Base-by-base conservation (phyloP, 2,329 filamentous ascomycete species). In the Dactylella cylindrospora region DNA sequence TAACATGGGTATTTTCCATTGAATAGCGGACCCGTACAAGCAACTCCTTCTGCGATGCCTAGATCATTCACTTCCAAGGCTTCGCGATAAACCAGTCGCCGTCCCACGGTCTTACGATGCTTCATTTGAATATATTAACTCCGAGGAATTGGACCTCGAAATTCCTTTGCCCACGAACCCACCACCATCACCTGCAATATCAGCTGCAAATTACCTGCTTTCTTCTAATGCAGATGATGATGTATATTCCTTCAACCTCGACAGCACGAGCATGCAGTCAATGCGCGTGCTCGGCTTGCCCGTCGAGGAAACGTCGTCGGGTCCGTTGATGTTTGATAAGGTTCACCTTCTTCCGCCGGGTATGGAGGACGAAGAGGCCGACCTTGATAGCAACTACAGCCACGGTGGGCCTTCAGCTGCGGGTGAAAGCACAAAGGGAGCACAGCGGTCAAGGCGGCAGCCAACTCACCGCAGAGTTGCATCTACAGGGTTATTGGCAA, bases 11-110 rank as follows among this genome's bases (percentile, higher is more conserved):
- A 36, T 22, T 33, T 35, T 33, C 4, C 10, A 20, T 36, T 44
- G 22, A 41, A 40, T 20, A 64, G 59, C 59, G 52, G 59, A 64
- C 19, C 59, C 59, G 22, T 64, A 64, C 35, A 64, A 64, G 29
- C 53, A 57, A 41, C 45, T 64, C 17, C 59, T 64, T 19, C 13
- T 55, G 29, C 45, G 59, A 51, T 64, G 59, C 15, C 39, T 64
- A 12, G 51, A 64, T 23, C 59, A 64, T 13, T 57, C 52, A 2
- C 47, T 64, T 31, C 59, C 59, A 44, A 52, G 40, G 12, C 29
- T 51, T 45, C 50, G 50, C 13, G 57, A 62, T 31, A 8, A 13
- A 15, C 45, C 52, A 36, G 15, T 47, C 20, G 9, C 17, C 22
- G 28, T 33, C 32, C 59, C 46, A 55, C 44, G 51, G 17, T 46